Evolutionary conservation across 202 grass and related monocot genomes (phyloP), one percentile per base, ranked within the genome.

Genomic region (Brachypodium distachyon): DNA sequence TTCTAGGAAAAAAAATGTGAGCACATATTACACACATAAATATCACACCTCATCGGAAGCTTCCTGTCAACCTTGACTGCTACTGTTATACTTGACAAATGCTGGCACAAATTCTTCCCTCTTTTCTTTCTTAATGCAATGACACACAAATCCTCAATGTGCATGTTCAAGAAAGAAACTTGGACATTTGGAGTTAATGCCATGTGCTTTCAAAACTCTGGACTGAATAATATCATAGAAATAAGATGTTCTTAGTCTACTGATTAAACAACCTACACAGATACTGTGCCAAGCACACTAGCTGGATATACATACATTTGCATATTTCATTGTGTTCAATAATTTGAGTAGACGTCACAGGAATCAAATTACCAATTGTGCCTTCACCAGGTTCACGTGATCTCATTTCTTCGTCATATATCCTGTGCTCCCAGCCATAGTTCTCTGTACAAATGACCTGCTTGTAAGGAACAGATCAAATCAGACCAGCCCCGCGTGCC

Each of bases 11-110:
- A n/a, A n/a, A n/a, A n/a, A n/a, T n/a, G n/a, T n/a, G n/a, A n/a
- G n/a, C n/a, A n/a, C n/a, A n/a, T n/a, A n/a, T n/a, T n/a, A 37
- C 26, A 31, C 39, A 50, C n/a, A n/a, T n/a, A n/a, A 25, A 71
- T 29, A 53, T 17, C 22, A 41, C 25, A 50, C 14, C 41, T 65
- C 48, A 57, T 16, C 9, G 28, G 72, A 86, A 86, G 54, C 55
- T 81, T 81, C 62, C 55, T 70, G 5, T 86, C 54, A 71, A 50
- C 52, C 33, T 40, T 61, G 26, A 40, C n/a, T 52, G 69, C 14
- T 42, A 25, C 7, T 28, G 16, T 86, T 63, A 81, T 81, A 16
- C 16, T 25, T 81, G 72, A 75, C 26, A 50, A 49, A 42, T 46
- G 31, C 25, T 10, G 14, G 19, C 33, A 66, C 53, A 66, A 64